These are phyloP conservation scores for Hyphodiscus sp. DNA, from an alignment of 2,329 filamentous ascomycete species.

Conservation along the genomic window DNA sequence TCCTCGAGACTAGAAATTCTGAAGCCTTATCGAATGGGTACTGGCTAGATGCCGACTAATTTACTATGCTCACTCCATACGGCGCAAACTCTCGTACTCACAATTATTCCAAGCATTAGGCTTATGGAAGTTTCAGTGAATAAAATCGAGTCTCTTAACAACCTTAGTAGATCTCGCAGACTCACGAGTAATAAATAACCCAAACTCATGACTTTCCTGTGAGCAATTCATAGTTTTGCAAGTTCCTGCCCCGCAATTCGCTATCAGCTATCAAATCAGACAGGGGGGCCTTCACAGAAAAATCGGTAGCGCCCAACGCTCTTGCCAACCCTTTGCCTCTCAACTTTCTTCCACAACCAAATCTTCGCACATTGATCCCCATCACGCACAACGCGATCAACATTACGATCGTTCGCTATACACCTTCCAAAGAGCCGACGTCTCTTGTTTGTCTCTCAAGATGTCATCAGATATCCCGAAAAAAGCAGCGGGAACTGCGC, in stretches of 20 bases:
- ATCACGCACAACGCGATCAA: neutral
- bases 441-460: conserved; percentile 11
- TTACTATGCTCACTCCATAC: neutral
- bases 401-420: neutral
- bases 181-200: too few relatives aligned
- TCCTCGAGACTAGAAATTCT: neutral
- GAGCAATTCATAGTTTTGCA: too few relatives aligned
- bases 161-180: too few relatives aligned
- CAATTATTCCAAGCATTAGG: too few relatives aligned
- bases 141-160: too few relatives aligned
- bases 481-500: conserved; percentile 51
- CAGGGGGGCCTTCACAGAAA: too few relatives aligned
- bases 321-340: neutral
- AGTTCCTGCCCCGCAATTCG: too few relatives aligned
- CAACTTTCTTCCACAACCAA: neutral
- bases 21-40: neutral
- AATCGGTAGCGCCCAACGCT: neutral
- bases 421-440: neutral
- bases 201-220: too few relatives aligned
- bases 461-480: conserved; percentile 63
- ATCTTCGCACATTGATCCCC: neutral
- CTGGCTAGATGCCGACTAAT: neutral
- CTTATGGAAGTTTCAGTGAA: too few relatives aligned
- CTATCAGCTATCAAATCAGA: too few relatives aligned
- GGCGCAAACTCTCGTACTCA: too few relatives aligned